Conservation (phyloP, 768 basidiomycete genomes). For the Collybia sordida region DNA sequence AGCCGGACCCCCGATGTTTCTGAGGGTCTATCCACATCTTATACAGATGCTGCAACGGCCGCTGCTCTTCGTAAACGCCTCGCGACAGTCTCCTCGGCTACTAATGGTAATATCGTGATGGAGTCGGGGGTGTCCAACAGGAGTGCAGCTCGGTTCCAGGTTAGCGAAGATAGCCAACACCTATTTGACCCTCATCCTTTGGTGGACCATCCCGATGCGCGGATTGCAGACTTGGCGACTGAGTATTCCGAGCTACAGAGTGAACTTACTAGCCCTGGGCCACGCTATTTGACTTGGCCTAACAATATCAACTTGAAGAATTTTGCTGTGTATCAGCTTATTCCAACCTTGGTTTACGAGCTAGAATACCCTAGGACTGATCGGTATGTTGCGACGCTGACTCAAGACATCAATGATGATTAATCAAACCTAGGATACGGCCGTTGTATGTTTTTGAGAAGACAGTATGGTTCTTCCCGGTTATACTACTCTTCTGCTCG, state of each 20-base stretch:
- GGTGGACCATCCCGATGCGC: conserved; percentile 61
- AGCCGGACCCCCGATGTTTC: conserved; percentile 43
- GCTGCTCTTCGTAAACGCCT: conserved; percentile 60
- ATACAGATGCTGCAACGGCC: conserved; percentile 53
- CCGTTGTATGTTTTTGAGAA: conserved; percentile 83
- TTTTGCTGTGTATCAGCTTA: conserved; percentile 83
- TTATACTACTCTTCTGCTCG: conserved; percentile 35
- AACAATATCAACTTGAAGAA: conserved; percentile 79
- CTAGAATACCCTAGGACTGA: conserved; percentile 94
- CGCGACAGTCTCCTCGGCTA: conserved; percentile 33
- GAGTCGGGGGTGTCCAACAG: too few species aligned
- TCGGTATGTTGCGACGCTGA: conserved; percentile 39
- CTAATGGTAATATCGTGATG: conserved; percentile 13
- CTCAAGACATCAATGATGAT: background rate
- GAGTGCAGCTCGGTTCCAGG: conserved; percentile 4
- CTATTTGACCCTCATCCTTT: conserved; percentile 42
- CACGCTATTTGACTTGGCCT: conserved; percentile 72
- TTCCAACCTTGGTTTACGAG: conserved; percentile 94
- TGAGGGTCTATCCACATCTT: conserved; percentile 48
- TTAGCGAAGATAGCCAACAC: conserved; percentile 12
- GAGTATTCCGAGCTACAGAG: conserved; percentile 75
- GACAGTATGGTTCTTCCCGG: conserved; percentile 34
- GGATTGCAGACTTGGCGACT: conserved; percentile 67
- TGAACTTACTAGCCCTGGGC: conserved; percentile 76
- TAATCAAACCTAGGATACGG: conserved; percentile 46